A percentile compares a stretch with the other conserved stretches of the same genome.
Conservation (phyloP, 352 stramenopile genomes). For the Pythium aquatile region DNA sequence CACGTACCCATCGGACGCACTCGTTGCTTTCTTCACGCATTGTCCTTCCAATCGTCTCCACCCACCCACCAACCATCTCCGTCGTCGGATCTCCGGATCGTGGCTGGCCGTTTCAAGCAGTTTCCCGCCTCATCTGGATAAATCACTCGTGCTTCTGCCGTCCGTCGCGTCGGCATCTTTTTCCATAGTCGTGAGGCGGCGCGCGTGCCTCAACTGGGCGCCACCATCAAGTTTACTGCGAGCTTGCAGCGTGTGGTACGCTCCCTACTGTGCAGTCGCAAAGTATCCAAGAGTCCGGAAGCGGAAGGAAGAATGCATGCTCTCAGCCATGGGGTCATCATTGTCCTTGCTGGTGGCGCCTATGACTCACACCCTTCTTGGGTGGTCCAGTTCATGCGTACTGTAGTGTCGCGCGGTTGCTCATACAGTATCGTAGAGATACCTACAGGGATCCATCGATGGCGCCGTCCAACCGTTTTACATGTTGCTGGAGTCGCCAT, state of each 20-base stretch:
- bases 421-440: neutral
- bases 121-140: neutral
- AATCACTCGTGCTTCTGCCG: neutral
- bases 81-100: neutral
- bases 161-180: neutral
- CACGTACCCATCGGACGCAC: too few species aligned
- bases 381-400: too few species aligned
- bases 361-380: too few species aligned
- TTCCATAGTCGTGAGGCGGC: neutral
- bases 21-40: neutral
- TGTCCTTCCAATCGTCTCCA: constrained; percentile 22
- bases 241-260: neutral
- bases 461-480: too few species aligned
- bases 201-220: neutral
- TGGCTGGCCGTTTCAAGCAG: neutral
- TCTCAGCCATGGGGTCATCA: too few species aligned
- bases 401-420: too few species aligned
- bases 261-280: too few species aligned
- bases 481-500: neutral
- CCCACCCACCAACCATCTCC: neutral
- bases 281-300: too few species aligned
- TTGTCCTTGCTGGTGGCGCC: too few species aligned
- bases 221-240: neutral
- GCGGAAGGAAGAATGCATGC: too few species aligned
- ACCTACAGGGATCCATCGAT: neutral